Evolutionary conservation across 768 basidiomycete species (phyloP).

Genomic region (Macrolepiota albuminosa): DNA sequence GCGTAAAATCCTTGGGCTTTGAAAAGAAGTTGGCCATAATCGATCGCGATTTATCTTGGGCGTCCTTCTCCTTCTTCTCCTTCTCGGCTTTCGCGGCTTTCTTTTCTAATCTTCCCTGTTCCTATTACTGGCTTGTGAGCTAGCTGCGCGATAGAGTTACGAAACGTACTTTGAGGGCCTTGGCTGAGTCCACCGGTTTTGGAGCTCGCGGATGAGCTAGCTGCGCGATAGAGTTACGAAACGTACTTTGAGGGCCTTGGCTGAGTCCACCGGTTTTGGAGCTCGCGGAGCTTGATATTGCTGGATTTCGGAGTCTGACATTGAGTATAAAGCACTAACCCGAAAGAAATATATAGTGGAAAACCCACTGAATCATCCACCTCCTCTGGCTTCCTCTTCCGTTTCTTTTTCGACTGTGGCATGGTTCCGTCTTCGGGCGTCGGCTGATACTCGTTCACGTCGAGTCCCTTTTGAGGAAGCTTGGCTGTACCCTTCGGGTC

Average conservation of each 20-base stretch:
- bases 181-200: slow-evolving; percentile 53
- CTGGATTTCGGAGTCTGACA: slow-evolving; percentile 7
- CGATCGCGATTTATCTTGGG: slow-evolving; percentile 67
- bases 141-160: not conserved
- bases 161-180: slow-evolving; percentile 45
- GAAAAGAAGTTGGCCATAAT: slow-evolving; percentile 78
- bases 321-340: not conserved
- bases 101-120: slow-evolving; percentile 64
- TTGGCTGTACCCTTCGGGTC: slow-evolving; percentile 41
- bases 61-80: slow-evolving; percentile 67
- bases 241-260: slow-evolving; percentile 53
- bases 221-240: not conserved
- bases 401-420: slow-evolving; percentile 27
- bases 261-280: slow-evolving; percentile 53
- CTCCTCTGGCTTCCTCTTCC: slow-evolving; percentile 27
- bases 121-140: slow-evolving; percentile 33
- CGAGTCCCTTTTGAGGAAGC: slow-evolving; percentile 29
- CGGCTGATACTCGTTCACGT: slow-evolving; percentile 20
- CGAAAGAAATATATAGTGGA: not conserved
- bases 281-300: slow-evolving; percentile 27
- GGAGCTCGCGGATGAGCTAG: slow-evolving; percentile 33
- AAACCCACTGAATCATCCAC: slow-evolving; percentile 37
- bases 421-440: slow-evolving; percentile 21
- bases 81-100: slow-evolving; percentile 65
- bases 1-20: slow-evolving; percentile 43